Conservation (phyloP, 1,139 yeast species). For the Yamadazyma diddensiae region DNA sequence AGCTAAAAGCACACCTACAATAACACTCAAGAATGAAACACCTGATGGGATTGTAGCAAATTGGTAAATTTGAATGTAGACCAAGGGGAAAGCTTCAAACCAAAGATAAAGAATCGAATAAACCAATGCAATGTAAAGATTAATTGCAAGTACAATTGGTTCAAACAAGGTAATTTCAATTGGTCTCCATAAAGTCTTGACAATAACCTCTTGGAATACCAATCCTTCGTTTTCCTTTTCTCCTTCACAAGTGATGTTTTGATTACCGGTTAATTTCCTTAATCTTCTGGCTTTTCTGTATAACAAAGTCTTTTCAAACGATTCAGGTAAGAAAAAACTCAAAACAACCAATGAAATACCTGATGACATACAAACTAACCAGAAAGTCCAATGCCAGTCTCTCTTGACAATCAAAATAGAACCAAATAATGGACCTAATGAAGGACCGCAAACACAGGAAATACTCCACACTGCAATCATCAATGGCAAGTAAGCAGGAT, state of each 20-base stretch:
- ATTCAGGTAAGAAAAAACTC: conserved; percentile 47
- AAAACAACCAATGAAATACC: conserved; percentile 32
- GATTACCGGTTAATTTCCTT: conserved; percentile 42
- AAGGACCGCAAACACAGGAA: conserved; percentile 30
- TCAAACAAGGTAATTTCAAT: conserved; percentile 27
- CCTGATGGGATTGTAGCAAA: conserved; percentile 30
- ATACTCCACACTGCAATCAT: conserved; percentile 29
- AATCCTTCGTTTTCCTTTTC: conserved; percentile 34
- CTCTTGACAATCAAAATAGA: conserved; percentile 21
- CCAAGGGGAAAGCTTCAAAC: conserved; percentile 35
- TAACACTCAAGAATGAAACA: conserved; percentile 20
- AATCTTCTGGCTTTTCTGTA: conserved; percentile 46
- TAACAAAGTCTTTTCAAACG: conserved; percentile 44
- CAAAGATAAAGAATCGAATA: conserved; percentile 30
- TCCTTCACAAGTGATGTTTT: conserved; percentile 39
- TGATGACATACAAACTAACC: conserved; percentile 39
- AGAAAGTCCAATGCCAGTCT: conserved; percentile 46
- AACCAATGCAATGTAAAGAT: conserved; percentile 29
- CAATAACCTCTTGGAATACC: conserved; percentile 21
- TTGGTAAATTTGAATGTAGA: conserved; percentile 19
- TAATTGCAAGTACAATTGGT: conserved; percentile 30
- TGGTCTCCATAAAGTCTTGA: conserved; percentile 30
- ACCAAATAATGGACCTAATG: conserved; percentile 33
- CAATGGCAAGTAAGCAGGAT: conserved; percentile 23
- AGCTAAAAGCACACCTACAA: conserved; percentile 20